These are phyloP conservation scores for Exophiala mesophila DNA, from an alignment of 2,329 filamentous ascomycete genomes.

Conservation along the genomic window DNA sequence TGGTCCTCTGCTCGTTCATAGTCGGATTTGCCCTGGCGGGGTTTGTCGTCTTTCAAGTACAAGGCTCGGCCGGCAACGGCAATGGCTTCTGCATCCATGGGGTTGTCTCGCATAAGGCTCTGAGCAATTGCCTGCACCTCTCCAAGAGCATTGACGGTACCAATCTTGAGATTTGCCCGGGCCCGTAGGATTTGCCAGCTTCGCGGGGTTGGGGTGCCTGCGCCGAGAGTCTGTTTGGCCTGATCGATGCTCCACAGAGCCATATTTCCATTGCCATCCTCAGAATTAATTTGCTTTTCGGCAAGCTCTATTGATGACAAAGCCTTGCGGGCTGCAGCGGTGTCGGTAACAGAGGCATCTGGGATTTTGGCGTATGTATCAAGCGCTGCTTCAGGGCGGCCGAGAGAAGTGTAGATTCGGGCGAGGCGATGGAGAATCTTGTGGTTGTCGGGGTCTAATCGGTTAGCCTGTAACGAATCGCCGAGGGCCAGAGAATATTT, in stretches of 20 bases:
- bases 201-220: conserved; percentile 71
- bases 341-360: conserved; percentile 77
- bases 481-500: conserved; percentile 75
- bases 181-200: conserved; percentile 93
- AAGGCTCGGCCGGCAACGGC: conserved; percentile 82
- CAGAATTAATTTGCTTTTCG: conserved; percentile 67
- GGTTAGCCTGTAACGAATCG: conserved; percentile 76
- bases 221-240: conserved; percentile 74
- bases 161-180: conserved; percentile 90
- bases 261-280: conserved; percentile 76
- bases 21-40: conserved; percentile 23
- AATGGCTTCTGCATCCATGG: conserved; percentile 86
- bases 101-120: conserved; percentile 77
- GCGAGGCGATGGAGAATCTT: conserved; percentile 87
- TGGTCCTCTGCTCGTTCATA: conserved; percentile 82
- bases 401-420: conserved; percentile 82
- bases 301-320: conserved; percentile 73
- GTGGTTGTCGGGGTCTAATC: conserved; percentile 76
- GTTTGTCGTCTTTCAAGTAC: conserved; percentile 85
- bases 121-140: conserved; percentile 93
- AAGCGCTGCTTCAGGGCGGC: conserved; percentile 80
- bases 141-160: conserved; percentile 77
- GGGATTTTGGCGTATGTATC: conserved; percentile 71
- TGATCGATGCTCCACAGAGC: conserved; percentile 85
- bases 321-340: conserved; percentile 64